These are phyloP conservation scores for Mortierella sp. DNA, from an alignment of 371 early-diverging fungal genomes.

Conservation along the genomic window DNA sequence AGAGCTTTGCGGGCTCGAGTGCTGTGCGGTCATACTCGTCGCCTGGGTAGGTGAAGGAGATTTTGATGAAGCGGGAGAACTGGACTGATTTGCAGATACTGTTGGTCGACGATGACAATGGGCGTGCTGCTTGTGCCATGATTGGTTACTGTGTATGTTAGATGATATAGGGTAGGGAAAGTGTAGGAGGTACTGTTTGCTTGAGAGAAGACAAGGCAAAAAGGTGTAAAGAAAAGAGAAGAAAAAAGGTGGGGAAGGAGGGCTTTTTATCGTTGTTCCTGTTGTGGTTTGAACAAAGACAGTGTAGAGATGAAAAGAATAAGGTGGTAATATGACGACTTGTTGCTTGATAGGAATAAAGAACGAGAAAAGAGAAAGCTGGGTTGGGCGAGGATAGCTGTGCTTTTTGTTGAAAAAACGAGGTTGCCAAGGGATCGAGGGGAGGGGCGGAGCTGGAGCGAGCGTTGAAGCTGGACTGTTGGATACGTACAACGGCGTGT, in stretches of 20 bases:
- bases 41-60: constrained; percentile 56
- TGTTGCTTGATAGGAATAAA: not conserved
- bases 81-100: constrained; percentile 41
- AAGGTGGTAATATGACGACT: not conserved
- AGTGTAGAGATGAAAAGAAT: not conserved
- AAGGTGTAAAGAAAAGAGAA: not conserved
- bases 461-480: not conserved
- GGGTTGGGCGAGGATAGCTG: not conserved
- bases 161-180: too few relatives aligned
- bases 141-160: not conserved
- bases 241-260: not conserved
- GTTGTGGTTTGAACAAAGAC: not conserved
- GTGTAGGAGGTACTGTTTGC: not conserved
- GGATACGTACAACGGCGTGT: not conserved
- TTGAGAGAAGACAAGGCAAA: not conserved
- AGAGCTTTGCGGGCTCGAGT: constrained; percentile 54
- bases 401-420: not conserved
- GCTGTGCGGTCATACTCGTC: constrained; percentile 56
- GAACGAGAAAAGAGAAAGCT: not conserved
- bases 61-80: constrained; percentile 55
- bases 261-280: not conserved
- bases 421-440: not conserved
- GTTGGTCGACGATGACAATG: constrained; percentile 18
- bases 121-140: constrained; percentile 26
- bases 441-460: not conserved